Base-by-base conservation (phyloP, 306 rosid species). In the Morella rubra region DNA sequence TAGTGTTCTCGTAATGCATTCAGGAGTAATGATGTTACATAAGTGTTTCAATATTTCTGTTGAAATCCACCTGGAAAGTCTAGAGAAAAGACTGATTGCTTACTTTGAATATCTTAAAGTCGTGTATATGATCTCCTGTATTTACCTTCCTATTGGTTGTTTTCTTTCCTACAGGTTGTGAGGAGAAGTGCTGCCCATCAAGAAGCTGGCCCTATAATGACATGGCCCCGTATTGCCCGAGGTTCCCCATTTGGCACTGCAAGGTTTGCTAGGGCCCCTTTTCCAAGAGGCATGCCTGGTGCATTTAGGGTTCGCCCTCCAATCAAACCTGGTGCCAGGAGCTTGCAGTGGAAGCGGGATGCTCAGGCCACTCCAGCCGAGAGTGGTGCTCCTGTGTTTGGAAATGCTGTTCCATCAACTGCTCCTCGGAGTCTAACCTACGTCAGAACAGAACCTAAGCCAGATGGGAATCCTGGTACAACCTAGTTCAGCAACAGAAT, bases 331-430 rank as follows among this genome's bases (percentile, higher is more conserved):
- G 93, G 93, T 47, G 91, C 93, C 22, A 87, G 97, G 85, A 95
- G 97, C 91, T 19, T 90, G 88, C 98, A 92, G 67, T 95, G 99
- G 97, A 95, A 90, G 89, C 86, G 99, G 44, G 97, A 89, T 75
- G 79, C 90, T 56, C 96, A 81, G 89, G 82, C 85, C 44, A 75
- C 72, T 68, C 70, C 73, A 13, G 74, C 90, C 27, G 97, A 85
- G 61, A 80, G 73, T 66, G 86, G 86, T 65, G 73, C 88, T 45
- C 81, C 88, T 27, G 73, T 67, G 55, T 80, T 78, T 67, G 75
- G 83, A 14, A 77, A 78, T 53, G 65, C 69, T 71, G 15, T 68
- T 72, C 77, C 83, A 14, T 76, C 76, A 3, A 84, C 94, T 44
- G 80, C 79, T 55, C 15, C 88, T 59, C 96, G 97, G 2, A 87